These are phyloP conservation scores for Scenedesmus sp. DNA, from an alignment of 163 green algal species.

Conservation along the genomic window DNA sequence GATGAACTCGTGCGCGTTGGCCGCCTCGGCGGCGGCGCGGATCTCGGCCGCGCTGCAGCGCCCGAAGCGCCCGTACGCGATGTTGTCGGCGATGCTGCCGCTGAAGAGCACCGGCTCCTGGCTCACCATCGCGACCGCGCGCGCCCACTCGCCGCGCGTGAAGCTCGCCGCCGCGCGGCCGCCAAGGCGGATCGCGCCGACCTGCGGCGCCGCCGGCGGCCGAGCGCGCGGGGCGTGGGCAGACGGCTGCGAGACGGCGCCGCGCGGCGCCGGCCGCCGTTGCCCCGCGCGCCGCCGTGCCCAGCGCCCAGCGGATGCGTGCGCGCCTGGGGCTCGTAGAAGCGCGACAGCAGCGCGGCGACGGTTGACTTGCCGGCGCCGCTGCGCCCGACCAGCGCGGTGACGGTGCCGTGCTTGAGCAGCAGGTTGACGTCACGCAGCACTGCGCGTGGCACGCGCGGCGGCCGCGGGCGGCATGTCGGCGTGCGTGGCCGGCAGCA, in stretches of 20 bases:
- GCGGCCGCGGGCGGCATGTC: not conserved
- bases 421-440: conserved; percentile 73
- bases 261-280: not conserved
- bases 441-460: conserved; percentile 39
- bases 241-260: not conserved
- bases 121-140: conserved; percentile 71
- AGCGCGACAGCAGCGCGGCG: conserved; percentile 75
- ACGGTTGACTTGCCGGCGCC: conserved; percentile 90
- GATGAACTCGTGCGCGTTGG: conserved; percentile 95
- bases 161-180: conserved; percentile 60
- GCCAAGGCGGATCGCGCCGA: conserved; percentile 75
- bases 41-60: conserved; percentile 64
- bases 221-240: not conserved
- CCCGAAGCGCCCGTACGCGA: conserved; percentile 67
- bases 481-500: not conserved
- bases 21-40: conserved; percentile 68
- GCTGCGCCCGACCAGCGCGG: conserved; percentile 81
- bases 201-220: conserved; percentile 40
- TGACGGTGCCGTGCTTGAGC: conserved; percentile 78
- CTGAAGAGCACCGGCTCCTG: conserved; percentile 88
- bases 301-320: not conserved
- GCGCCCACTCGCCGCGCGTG: conserved; percentile 70
- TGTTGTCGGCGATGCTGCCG: conserved; percentile 81
- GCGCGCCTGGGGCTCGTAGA: conserved; percentile 62
- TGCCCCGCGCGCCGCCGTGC: not conserved